Evolutionary conservation across 139 green algal species (phyloP), one percentile per base, ranked within the genome.

Genomic region (Chlorella sp.): DNA sequence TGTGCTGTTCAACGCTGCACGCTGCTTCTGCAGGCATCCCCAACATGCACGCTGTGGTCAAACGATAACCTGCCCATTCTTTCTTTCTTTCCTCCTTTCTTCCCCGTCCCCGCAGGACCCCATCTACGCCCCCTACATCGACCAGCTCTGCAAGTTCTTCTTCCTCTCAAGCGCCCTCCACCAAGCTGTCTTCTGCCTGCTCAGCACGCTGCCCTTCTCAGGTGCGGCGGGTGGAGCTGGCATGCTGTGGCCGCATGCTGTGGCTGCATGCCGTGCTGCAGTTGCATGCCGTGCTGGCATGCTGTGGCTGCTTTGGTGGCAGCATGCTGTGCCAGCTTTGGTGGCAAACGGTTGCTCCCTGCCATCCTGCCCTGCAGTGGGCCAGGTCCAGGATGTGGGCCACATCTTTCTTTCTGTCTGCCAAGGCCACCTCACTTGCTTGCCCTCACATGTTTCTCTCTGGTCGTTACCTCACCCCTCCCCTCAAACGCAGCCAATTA

Each of bases 341-440:
- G 53, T 21, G 9, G 60, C 60, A 34, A 26, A 1, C n/a, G n/a
- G n/a, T n/a, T n/a, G n/a, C n/a, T n/a, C n/a, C n/a, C 37, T n/a
- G n/a, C n/a, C n/a, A 1, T 2, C 34, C 53, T 15, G n/a, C 19
- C 21, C 5, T 60, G 69, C 85, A 88, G 83, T 88, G 64, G 83
- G 83, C 28, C 83, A 88, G 69, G 60, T 80, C 37, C 90, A 92
- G 40, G 90, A 92, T 15, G 90, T 92, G 32, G 95, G 95, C 21
- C 91, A 97, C 36, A 97, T 98, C 53, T 97, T 98, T 76, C 89
- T 98, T 81, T 95, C 89, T 7, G 89, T n/a, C n/a, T n/a, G n/a
- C 93, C 32, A 97, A 97, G 94, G 94, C 94, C 69, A 93, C 93
- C 9, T 93, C 90, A 28, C 92, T 98, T 2, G 95, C 95, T 7